These are phyloP conservation scores for Extremus antarcticus DNA, from an alignment of 495 filamentous ascomycete species.

Conservation along the genomic window DNA sequence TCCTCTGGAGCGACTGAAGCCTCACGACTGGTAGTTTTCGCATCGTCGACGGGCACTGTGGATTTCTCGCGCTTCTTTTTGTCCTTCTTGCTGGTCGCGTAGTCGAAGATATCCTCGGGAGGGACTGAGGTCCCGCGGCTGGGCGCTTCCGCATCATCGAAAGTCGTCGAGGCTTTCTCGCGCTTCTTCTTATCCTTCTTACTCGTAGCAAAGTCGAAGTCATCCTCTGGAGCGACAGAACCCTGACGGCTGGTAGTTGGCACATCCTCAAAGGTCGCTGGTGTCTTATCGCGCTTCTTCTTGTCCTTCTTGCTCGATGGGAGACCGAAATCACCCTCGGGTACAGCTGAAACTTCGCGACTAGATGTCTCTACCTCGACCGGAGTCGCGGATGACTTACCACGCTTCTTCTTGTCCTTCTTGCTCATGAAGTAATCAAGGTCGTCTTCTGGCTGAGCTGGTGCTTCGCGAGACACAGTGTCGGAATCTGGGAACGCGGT, in stretches of 20 bases:
- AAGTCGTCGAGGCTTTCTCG: background rate
- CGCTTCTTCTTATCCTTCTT: slow-evolving; percentile 22
- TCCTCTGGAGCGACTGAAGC: background rate
- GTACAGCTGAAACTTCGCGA: background rate
- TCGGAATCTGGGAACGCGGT: background rate
- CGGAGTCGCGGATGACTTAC: background rate
- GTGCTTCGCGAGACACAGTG: background rate
- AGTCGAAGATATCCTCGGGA: background rate
- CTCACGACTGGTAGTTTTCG: too few relatives aligned
- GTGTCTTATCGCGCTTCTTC: slow-evolving; percentile 19
- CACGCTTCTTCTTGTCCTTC: slow-evolving; percentile 10
- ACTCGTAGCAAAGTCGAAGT: slow-evolving; percentile 3
- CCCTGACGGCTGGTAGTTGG: too few relatives aligned
- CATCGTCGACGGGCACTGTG: too few relatives aligned
- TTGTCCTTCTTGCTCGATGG: slow-evolving; percentile 13
- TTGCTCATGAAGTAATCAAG: slow-evolving; percentile 3
- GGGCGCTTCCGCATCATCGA: background rate
- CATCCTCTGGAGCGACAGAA: background rate
- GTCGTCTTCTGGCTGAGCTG: background rate
- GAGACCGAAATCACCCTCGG: background rate
- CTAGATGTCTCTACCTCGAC: background rate
- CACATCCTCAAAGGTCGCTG: too few relatives aligned
- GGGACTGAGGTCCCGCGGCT: background rate
- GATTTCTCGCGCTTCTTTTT: slow-evolving; percentile 21
- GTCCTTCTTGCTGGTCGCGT: slow-evolving; percentile 8